Evolutionary conservation across 805 yeast genomes (phyloP).

Genomic region (Saccharomycopsis sp.): DNA sequence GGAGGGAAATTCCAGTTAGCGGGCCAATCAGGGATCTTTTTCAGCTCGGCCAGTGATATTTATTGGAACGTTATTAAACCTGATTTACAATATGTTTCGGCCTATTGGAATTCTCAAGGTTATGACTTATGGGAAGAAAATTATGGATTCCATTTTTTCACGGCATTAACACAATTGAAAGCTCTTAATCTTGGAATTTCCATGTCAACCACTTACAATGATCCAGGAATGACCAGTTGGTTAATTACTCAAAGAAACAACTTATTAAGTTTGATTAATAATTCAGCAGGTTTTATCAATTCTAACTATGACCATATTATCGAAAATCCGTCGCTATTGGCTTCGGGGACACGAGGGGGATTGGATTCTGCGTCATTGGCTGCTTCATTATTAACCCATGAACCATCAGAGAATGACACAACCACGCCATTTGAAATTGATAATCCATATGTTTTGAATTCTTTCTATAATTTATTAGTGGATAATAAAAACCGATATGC

Average conservation of each 20-base stretch:
- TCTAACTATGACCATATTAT: slow-evolving; percentile 47
- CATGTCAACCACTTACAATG: neutral
- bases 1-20: slow-evolving; percentile 7
- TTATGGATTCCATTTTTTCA: slow-evolving; percentile 69
- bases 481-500: slow-evolving; percentile 76
- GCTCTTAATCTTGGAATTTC: slow-evolving; percentile 51
- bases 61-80: slow-evolving; percentile 51
- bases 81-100: slow-evolving; percentile 59
- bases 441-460: slow-evolving; percentile 51
- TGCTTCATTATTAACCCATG: slow-evolving; percentile 36
- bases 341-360: slow-evolving; percentile 48
- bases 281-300: slow-evolving; percentile 30
- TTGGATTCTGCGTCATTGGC: slow-evolving; percentile 68
- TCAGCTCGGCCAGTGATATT: slow-evolving; percentile 28
- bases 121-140: slow-evolving; percentile 95
- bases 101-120: slow-evolving; percentile 57
- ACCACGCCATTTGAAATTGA: slow-evolving; percentile 56
- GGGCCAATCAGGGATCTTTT: slow-evolving; percentile 25
- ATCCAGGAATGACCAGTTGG: slow-evolving; percentile 12
- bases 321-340: slow-evolving; percentile 51
- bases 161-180: slow-evolving; percentile 64
- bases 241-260: neutral
- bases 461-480: slow-evolving; percentile 52
- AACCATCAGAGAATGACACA: slow-evolving; percentile 35
- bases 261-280: slow-evolving; percentile 3